These are phyloP conservation scores for Linnemannia elongata DNA, from an alignment of 192 early-diverging fungal genomes.

Conservation along the genomic window DNA sequence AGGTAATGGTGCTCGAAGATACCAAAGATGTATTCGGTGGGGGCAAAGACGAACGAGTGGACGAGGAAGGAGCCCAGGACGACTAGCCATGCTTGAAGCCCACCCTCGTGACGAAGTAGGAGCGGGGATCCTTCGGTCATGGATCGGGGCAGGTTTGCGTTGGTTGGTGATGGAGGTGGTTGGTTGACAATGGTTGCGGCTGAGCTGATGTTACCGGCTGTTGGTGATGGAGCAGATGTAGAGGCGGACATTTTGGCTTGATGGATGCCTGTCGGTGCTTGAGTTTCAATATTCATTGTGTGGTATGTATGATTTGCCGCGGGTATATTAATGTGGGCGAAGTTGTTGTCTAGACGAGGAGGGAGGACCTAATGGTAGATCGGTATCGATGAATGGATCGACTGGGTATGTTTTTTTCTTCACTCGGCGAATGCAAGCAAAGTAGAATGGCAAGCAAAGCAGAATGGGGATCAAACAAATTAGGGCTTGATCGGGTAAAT, in stretches of 20 bases:
- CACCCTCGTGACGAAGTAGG: slow-evolving; percentile 51
- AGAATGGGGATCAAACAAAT: background rate
- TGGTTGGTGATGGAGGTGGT: background rate
- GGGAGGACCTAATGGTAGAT: too few relatives aligned
- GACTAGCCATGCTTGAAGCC: slow-evolving; percentile 56
- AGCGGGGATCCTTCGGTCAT: background rate
- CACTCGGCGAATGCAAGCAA: background rate
- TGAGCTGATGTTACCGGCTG: background rate
- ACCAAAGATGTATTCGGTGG: slow-evolving; percentile 58
- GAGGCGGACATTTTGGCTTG: background rate
- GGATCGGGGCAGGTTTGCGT: background rate
- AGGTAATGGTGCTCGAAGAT: slow-evolving; percentile 60
- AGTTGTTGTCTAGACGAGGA: too few relatives aligned
- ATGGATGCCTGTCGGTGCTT: background rate
- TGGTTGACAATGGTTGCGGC: background rate
- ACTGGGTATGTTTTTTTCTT: background rate
- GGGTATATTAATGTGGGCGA: slow-evolving; percentile 1
- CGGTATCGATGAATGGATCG: background rate
- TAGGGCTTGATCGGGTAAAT: background rate
- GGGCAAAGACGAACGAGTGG: slow-evolving; percentile 55
- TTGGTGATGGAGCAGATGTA: background rate
- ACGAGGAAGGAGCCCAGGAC: slow-evolving; percentile 59
- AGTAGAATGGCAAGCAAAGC: background rate
- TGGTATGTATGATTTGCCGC: background rate
- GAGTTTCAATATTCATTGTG: background rate